Percentiles rank a stretch among this genome's conserved stretches.
These are phyloP conservation scores for Nissolia schottii DNA, from an alignment of 306 rosid genomes.

Conservation along the genomic window DNA sequence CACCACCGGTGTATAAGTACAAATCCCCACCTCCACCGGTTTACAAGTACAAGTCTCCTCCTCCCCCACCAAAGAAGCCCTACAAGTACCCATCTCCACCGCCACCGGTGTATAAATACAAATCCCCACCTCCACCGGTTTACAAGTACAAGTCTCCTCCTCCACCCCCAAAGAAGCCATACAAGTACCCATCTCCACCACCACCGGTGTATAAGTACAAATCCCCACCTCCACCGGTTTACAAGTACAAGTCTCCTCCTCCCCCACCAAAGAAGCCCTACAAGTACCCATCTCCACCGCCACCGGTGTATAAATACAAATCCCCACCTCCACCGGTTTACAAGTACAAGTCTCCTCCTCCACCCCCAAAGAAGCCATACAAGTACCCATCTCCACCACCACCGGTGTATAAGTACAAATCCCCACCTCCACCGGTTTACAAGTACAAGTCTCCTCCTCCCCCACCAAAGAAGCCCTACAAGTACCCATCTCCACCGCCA, in stretches of 20 bases:
- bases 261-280: too few relatives aligned
- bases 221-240: background rate
- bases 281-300: background rate
- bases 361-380: slow-evolving; percentile 6
- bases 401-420: background rate
- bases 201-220: background rate
- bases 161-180: background rate
- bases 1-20: background rate
- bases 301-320: background rate
- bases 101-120: background rate
- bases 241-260: background rate
- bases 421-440: slow-evolving; percentile 22
- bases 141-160: background rate
- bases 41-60: background rate
- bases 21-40: background rate
- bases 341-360: background rate
- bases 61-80: background rate
- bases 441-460: slow-evolving; percentile 19
- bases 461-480: slow-evolving; percentile 2
- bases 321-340: background rate
- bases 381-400: background rate
- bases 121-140: background rate
- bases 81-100: background rate
- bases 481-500: slow-evolving; percentile 20
- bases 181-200: background rate